Evolutionary conservation across 495 filamentous ascomycete genomes (phyloP).

Genomic region (Pyrenula aspistea): DNA sequence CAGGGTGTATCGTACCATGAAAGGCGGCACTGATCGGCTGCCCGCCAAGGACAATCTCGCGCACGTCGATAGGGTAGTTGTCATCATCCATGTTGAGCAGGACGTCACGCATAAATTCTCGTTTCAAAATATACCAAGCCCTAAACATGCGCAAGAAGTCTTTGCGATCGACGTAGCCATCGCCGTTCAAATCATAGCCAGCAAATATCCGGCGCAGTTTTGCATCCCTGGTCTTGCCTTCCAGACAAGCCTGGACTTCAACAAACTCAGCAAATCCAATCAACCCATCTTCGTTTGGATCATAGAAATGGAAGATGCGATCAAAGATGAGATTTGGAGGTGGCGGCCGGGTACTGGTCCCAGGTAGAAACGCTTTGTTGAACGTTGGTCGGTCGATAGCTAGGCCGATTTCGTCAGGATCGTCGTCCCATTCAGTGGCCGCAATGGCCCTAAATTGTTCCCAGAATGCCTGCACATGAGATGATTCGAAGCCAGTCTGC

Average conservation of each 20-base stretch:
- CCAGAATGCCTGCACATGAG: conserved; percentile 84
- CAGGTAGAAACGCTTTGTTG: conserved; percentile 77
- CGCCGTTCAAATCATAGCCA: conserved; percentile 82
- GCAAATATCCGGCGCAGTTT: conserved; percentile 66
- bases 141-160: conserved; percentile 90
- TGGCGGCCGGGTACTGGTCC: conserved; percentile 58
- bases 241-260: conserved; percentile 68
- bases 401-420: conserved; percentile 61
- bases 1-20: conserved; percentile 50
- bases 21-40: conserved; percentile 68
- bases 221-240: conserved; percentile 52
- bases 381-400: conserved; percentile 89
- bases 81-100: conserved; percentile 73
- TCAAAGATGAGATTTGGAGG: conserved; percentile 86
- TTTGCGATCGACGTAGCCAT: conserved; percentile 76
- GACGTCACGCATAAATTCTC: conserved; percentile 75
- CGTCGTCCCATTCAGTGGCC: conserved; percentile 69
- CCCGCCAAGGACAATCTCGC: conserved; percentile 60
- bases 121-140: conserved; percentile 76
- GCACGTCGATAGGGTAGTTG: conserved; percentile 58
- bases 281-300: conserved; percentile 72
- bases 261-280: conserved; percentile 95
- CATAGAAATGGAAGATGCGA: conserved; percentile 93
- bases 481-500: conserved; percentile 65
- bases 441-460: conserved; percentile 93